Base-by-base conservation (phyloP, 2,329 filamentous ascomycete species). In the Colletotrichum costaricense region DNA sequence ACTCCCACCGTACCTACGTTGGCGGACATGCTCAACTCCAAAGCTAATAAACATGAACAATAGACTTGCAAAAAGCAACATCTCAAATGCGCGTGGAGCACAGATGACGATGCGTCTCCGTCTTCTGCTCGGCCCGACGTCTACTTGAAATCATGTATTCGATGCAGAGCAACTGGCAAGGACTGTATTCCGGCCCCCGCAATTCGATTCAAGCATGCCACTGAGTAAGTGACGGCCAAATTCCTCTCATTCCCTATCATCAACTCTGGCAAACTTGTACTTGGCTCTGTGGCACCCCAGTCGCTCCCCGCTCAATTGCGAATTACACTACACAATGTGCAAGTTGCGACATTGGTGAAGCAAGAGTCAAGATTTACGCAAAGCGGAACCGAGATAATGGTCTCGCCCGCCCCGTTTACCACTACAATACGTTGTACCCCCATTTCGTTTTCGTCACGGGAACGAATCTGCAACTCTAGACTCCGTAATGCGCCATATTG, bases 81-180 rank as follows among this genome's bases (percentile, higher is more conserved):
- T 38, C 69, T 68, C 49, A 72, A 68, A 58, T 72, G 69, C 69
- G 49, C 42, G 57, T 69, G 65, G 69, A 24, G 57, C 52, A 30
- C 38, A n/a, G 58, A 72, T 63, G 67, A 59, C 55, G 69, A 55
- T 58, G 69, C 58, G 42, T 12, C 57, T 24, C 58, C 57, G 54
- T 46, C 65, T 35, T 52, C 64, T 28, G 30, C 64, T 67, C 63
- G 69, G 63, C 14, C 69, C 57, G 63, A 63, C 14, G 11, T 30
- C 12, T 49, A 42, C 38, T 42, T 42, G 14, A 42, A 42, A 19
- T 42, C 69, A 12, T 72, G 69, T 68, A 54, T 72, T 49, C 66
- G 66, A 69, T 69, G 66, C 69, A 72, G 38, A 12, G 66, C 59
- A 9, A 60, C 66, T 28, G 69, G 58, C 54, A 69, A 72, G 54